A percentile compares a stretch with the other conserved stretches of the same genome.
phyloP scores from a whole-genome alignment of 2,329 filamentous ascomycete genomes.

The Colletotrichum phormii region DNA sequence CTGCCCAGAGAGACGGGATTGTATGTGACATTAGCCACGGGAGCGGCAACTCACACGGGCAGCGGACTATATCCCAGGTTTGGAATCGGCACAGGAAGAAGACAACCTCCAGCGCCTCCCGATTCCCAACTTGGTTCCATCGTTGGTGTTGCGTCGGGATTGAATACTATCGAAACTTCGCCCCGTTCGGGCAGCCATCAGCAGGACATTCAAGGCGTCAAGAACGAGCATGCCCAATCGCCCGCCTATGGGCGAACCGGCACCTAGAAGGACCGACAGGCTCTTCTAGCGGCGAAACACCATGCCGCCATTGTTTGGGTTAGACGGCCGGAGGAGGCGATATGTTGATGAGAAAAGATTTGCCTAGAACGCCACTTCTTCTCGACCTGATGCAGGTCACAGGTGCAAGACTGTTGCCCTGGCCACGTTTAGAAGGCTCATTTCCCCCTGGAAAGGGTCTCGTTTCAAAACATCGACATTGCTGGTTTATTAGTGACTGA shows the following conservation, averaged over 20 bases:
- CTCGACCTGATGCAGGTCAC: neutral
- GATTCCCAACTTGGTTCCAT: no score
- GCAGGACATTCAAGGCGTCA: neutral
- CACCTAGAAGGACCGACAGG: neutral
- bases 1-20: slow-evolving; percentile 7
- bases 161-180: neutral
- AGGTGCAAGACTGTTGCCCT: neutral
- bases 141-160: neutral
- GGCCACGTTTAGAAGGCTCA: neutral
- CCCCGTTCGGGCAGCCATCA: neutral
- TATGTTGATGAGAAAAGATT: neutral
- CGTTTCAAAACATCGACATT: neutral
- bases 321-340: neutral
- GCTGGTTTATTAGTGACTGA: neutral
- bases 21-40: slow-evolving; percentile 8
- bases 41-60: slow-evolving; percentile 8
- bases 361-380: neutral
- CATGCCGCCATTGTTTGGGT: neutral
- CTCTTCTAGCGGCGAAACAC: neutral
- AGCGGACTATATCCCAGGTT: neutral
- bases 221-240: neutral
- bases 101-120: neutral
- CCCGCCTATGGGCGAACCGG: neutral
- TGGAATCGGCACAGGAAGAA: neutral
- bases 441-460: neutral